Evolutionary conservation across 352 stramenopile genomes (phyloP).

Genomic region (Globisporangium spinosum): DNA sequence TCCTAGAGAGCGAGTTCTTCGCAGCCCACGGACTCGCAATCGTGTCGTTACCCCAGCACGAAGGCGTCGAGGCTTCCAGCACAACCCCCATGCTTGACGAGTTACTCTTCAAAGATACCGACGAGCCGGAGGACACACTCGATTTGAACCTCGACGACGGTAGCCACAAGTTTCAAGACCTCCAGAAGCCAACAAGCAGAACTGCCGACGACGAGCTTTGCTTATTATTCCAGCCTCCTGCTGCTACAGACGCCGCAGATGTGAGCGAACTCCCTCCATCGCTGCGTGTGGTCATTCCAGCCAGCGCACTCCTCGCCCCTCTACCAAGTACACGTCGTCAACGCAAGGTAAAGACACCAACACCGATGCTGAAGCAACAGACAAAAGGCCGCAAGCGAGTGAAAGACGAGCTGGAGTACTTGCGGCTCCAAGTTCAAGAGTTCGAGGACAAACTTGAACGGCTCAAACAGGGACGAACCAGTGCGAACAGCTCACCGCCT

Average conservation of each 20-base stretch:
- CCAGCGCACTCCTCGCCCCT: not conserved
- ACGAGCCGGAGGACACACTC: not conserved
- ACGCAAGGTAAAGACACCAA: not conserved
- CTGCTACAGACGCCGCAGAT: not conserved
- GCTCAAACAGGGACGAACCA: not conserved
- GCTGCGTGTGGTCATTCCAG: not conserved
- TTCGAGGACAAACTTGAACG: not conserved
- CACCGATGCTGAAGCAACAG: not conserved
- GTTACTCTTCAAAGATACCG: not conserved
- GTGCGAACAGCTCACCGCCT: not conserved
- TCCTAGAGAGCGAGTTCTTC: not conserved
- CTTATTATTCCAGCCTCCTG: not conserved
- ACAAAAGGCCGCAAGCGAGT: not conserved
- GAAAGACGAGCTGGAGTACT: not conserved
- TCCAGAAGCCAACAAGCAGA: not conserved
- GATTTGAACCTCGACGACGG: not conserved
- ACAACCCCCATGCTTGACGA: not conserved
- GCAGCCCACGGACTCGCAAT: not conserved
- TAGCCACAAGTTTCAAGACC: not conserved
- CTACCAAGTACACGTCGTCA: not conserved
- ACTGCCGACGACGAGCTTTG: not conserved
- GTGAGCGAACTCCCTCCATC: not conserved
- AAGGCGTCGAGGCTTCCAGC: not conserved
- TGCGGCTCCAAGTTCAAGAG: not conserved
- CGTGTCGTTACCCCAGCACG: not conserved